These are phyloP conservation scores for Aspergillus diversus DNA, from an alignment of 495 filamentous ascomycete genomes.

Conservation along the genomic window DNA sequence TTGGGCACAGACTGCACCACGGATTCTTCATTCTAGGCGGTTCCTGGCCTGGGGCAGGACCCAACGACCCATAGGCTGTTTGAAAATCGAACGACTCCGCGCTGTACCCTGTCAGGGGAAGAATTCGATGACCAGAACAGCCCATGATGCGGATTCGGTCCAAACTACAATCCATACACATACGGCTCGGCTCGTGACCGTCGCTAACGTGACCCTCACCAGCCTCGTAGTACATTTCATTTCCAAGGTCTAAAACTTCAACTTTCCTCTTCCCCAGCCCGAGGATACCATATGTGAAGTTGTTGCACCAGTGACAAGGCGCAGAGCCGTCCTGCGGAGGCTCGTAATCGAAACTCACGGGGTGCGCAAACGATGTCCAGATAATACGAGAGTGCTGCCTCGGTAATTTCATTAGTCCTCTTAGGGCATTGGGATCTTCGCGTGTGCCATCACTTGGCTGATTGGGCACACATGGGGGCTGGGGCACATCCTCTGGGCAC, in stretches of 20 bases:
- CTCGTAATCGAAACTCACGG: slow-evolving; percentile 41
- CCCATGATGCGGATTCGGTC: slow-evolving; percentile 33
- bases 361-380: slow-evolving; percentile 41
- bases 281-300: slow-evolving; percentile 38
- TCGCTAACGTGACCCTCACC: slow-evolving; percentile 33
- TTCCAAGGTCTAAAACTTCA: slow-evolving; percentile 30
- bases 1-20: slow-evolving; percentile 49
- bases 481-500: too few relatives aligned
- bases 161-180: slow-evolving; percentile 44
- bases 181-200: slow-evolving; percentile 35
- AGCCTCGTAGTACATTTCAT: slow-evolving; percentile 35
- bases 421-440: not conserved
- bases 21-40: slow-evolving; percentile 21
- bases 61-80: slow-evolving; percentile 30
- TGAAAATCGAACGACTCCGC: slow-evolving; percentile 26
- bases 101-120: slow-evolving; percentile 25
- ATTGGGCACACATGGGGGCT: not conserved
- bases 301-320: slow-evolving; percentile 45
- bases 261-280: slow-evolving; percentile 35
- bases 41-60: slow-evolving; percentile 9
- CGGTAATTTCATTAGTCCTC: too few relatives aligned
- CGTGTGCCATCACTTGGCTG: not conserved
- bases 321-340: slow-evolving; percentile 22
- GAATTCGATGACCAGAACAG: slow-evolving; percentile 37
- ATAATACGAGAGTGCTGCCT: slow-evolving; percentile 22